Conservation (phyloP, 176 grass and related monocot genomes). For the Ensete glaucum region DNA sequence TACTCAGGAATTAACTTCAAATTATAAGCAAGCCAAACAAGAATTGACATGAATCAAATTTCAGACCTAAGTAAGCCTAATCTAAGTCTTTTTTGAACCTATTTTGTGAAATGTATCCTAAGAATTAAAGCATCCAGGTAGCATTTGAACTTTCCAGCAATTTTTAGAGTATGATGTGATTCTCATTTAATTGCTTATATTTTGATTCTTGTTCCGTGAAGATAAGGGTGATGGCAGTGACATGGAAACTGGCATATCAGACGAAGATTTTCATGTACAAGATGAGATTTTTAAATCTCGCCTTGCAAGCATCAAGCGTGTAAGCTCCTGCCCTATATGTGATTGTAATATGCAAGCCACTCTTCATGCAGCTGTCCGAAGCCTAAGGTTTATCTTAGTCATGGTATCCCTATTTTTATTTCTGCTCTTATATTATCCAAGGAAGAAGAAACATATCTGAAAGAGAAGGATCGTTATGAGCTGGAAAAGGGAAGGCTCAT, state of each 20-base stretch:
- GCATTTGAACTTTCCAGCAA: not conserved
- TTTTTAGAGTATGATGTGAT: not conserved
- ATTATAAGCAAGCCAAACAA: no score
- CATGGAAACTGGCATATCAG: constrained; percentile 67
- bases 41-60: no score
- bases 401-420: constrained; percentile 18
- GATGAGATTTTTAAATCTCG: constrained; percentile 99
- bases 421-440: constrained; percentile 28
- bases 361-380: not conserved
- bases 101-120: not conserved
- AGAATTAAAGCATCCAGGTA: not conserved
- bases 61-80: no score
- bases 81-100: no score
- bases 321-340: constrained; percentile 24
- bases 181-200: not conserved
- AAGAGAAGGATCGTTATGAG: constrained; percentile 92
- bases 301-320: constrained; percentile 81
- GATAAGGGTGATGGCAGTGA: constrained; percentile 87
- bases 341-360: not conserved
- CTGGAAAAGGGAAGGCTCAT: constrained; percentile 93
- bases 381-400: not conserved
- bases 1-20: no score
- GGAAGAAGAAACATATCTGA: constrained; percentile 91
- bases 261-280: constrained; percentile 89
- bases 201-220: constrained; percentile 36